phyloP scores from a whole-genome alignment of 208 protist species.

The Leishmania major region DNA sequence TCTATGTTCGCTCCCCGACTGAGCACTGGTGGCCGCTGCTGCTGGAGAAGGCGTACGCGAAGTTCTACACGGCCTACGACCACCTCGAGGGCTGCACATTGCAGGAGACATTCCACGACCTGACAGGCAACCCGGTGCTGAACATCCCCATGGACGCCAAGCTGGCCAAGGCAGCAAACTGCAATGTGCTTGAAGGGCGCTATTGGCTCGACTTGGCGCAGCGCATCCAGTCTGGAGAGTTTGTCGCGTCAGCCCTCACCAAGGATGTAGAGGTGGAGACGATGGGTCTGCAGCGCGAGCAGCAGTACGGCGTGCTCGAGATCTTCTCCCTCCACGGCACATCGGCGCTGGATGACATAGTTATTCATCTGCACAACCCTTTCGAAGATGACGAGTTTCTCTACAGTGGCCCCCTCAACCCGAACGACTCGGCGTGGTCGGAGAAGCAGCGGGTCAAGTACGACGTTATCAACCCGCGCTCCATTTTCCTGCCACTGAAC shows the following conservation, averaged over 20 bases:
- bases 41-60: slow-evolving; percentile 92
- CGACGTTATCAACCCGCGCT: slow-evolving; percentile 47
- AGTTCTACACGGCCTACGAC: slow-evolving; percentile 84
- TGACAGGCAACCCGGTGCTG: slow-evolving; percentile 81
- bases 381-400: slow-evolving; percentile 78
- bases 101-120: slow-evolving; percentile 72
- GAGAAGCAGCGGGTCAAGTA: slow-evolving; percentile 42
- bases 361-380: slow-evolving; percentile 75
- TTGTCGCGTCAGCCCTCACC: slow-evolving; percentile 62
- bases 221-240: slow-evolving; percentile 58
- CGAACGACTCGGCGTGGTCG: slow-evolving; percentile 54
- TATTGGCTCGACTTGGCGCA: slow-evolving; percentile 75
- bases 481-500: slow-evolving; percentile 67
- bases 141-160: slow-evolving; percentile 72
- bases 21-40: slow-evolving; percentile 85
- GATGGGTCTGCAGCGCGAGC: slow-evolving; percentile 71
- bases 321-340: slow-evolving; percentile 76
- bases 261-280: slow-evolving; percentile 54
- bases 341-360: slow-evolving; percentile 59
- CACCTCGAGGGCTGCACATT: slow-evolving; percentile 71
- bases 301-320: slow-evolving; percentile 85
- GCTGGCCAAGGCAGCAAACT: slow-evolving; percentile 66
- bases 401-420: slow-evolving; percentile 69
- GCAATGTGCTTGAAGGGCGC: slow-evolving; percentile 40
- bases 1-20: slow-evolving; percentile 68